Percentiles rank a stretch among this genome's conserved stretches.
These are phyloP conservation scores for Quercus alba DNA, from an alignment of 306 rosid genomes.

Conservation along the genomic window DNA sequence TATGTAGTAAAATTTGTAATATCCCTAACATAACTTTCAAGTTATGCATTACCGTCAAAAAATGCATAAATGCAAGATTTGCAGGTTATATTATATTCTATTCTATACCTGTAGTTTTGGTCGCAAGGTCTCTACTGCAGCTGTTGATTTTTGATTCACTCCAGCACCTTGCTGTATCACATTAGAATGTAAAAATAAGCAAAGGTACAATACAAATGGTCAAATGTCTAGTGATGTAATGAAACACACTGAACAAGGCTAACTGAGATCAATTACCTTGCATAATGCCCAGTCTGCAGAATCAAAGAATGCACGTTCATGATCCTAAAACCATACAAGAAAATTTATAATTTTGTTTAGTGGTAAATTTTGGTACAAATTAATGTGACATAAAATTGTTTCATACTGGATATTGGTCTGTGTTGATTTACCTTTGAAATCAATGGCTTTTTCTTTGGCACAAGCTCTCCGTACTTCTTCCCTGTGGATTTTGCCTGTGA, in stretches of 20 bases:
- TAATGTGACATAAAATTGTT: neutral
- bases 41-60: too few species aligned
- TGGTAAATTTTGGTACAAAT: neutral
- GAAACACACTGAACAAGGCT: neutral
- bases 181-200: neutral
- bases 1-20: too few species aligned
- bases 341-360: neutral
- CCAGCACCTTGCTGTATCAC: slow-evolving; percentile 80
- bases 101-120: slow-evolving; percentile 71
- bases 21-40: too few species aligned
- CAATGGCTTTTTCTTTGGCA: slow-evolving; percentile 89
- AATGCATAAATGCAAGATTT: too few species aligned
- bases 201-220: neutral
- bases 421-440: slow-evolving; percentile 65
- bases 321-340: slow-evolving; percentile 37
- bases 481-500: slow-evolving; percentile 41
- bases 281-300: slow-evolving; percentile 97
- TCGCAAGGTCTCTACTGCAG: slow-evolving; percentile 67
- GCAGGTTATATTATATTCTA: too few species aligned
- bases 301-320: slow-evolving; percentile 91
- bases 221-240: neutral
- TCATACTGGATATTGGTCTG: neutral
- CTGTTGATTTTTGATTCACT: slow-evolving; percentile 57
- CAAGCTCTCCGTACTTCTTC: slow-evolving; percentile 78
- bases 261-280: slow-evolving; percentile 51